A percentile compares a stretch with the other conserved stretches of the same genome.
Conservation (phyloP, 148 eudicot genomes). For the Vaccinium corymbosum region DNA sequence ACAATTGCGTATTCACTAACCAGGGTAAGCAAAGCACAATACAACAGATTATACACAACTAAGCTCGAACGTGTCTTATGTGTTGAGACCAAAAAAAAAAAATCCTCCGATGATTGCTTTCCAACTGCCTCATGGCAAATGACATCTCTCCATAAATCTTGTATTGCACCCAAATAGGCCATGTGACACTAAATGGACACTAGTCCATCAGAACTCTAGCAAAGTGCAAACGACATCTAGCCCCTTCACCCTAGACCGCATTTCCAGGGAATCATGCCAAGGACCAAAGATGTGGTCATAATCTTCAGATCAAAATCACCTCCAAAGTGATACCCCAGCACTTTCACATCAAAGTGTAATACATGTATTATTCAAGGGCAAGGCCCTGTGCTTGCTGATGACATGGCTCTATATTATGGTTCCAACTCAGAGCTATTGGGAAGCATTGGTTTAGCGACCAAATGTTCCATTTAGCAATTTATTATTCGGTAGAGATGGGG, state of each 20-base stretch:
- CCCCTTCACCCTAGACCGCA: background rate
- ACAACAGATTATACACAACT: background rate
- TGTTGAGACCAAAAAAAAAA: background rate
- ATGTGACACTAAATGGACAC: background rate
- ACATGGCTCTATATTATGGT: background rate
- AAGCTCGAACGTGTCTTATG: background rate
- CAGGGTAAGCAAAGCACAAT: background rate
- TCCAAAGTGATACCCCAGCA: background rate
- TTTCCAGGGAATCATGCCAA: background rate
- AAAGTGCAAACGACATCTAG: too few species aligned
- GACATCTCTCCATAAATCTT: background rate
- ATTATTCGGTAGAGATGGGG: background rate
- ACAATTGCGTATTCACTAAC: background rate
- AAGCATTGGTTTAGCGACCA: background rate
- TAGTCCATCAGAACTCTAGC: background rate
- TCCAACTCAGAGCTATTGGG: background rate
- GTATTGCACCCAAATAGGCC: background rate
- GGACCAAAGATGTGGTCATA: background rate
- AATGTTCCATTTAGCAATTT: background rate
- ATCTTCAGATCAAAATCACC: background rate
- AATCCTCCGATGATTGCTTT: background rate
- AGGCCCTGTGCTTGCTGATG: background rate
- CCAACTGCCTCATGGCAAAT: background rate
- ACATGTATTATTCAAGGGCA: background rate
- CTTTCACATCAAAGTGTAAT: background rate